Evolutionary conservation across 2,329 filamentous ascomycete genomes (phyloP).

Genomic region (Graphium sp.): DNA sequence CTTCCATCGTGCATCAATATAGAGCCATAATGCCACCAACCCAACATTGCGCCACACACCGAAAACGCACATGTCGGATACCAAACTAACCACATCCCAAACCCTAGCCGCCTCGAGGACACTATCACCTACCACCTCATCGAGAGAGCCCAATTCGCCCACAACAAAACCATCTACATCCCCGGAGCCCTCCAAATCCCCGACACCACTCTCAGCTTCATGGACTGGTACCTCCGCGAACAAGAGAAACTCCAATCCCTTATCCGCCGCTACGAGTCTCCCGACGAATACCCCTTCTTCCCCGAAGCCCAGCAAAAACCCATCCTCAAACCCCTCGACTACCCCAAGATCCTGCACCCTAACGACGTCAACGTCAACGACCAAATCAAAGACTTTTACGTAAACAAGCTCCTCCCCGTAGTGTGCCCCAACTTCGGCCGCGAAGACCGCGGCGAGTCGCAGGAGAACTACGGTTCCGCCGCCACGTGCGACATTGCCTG

Average conservation of each 20-base stretch:
- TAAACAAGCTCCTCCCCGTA: constrained; percentile 63
- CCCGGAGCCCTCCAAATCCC: constrained; percentile 70
- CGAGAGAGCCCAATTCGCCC: constrained; percentile 91
- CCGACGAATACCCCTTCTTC: constrained; percentile 97
- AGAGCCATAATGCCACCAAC: no score
- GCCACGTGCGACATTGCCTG: constrained; percentile 83
- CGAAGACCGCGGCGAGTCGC: constrained; percentile 64
- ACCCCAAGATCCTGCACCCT: constrained; percentile 71
- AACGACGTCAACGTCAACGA: constrained; percentile 87
- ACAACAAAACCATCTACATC: constrained; percentile 76
- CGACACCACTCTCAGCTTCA: constrained; percentile 55
- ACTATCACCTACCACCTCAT: constrained; percentile 96
- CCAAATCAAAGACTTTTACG: constrained; percentile 74
- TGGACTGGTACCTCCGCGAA: constrained; percentile 86
- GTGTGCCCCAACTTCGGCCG: constrained; percentile 67
- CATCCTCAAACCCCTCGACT: constrained; percentile 74
- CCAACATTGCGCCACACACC: background rate
- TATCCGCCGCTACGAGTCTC: constrained; percentile 86
- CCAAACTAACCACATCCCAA: no score
- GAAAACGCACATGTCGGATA: no score
- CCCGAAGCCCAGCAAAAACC: constrained; percentile 61
- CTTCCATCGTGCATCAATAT: constrained; percentile 5
- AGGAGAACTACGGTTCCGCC: constrained; percentile 90
- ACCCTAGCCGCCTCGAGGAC: constrained; percentile 76
- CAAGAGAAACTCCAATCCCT: constrained; percentile 84